Conservation (phyloP, 306 rosid genomes). For the Sophora flavescens region DNA sequence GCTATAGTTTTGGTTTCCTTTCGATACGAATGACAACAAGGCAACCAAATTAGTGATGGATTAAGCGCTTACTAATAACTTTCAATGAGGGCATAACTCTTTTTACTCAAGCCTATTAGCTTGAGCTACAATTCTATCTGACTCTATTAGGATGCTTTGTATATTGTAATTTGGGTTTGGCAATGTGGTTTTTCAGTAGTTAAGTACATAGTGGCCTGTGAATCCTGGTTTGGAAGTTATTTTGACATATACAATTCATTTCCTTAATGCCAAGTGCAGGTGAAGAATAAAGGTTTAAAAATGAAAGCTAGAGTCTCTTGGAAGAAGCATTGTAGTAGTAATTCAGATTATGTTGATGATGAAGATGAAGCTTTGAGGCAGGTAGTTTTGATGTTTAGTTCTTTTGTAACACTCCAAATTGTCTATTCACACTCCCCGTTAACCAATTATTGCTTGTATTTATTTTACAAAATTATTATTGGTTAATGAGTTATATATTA, state of each 20-base stretch:
- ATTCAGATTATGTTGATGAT: conserved; percentile 53
- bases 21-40: not conserved
- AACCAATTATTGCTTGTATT: no score
- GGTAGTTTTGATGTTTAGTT: conserved; percentile 54
- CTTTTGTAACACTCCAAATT: not conserved
- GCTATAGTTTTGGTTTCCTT: not conserved
- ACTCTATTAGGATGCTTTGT: not conserved
- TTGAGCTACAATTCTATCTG: not conserved
- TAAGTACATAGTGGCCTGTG: not conserved
- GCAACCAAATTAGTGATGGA: not conserved
- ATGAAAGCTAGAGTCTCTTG: conserved; percentile 51
- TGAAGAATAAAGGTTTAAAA: conserved; percentile 58
- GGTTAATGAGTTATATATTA: not conserved
- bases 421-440: not conserved
- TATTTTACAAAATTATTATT: no score
- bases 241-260: conserved; percentile 17
- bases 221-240: conserved; percentile 6
- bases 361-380: conserved; percentile 77
- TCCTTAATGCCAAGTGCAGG: conserved; percentile 48
- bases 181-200: not conserved
- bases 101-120: not conserved
- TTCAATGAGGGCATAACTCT: not conserved
- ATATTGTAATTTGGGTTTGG: not conserved
- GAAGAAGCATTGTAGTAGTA: conserved; percentile 41
- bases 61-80: not conserved